Percentiles rank a stretch among this genome's conserved stretches.
Conservation (phyloP, 768 basidiomycete species). For the Agaricus blazei region DNA sequence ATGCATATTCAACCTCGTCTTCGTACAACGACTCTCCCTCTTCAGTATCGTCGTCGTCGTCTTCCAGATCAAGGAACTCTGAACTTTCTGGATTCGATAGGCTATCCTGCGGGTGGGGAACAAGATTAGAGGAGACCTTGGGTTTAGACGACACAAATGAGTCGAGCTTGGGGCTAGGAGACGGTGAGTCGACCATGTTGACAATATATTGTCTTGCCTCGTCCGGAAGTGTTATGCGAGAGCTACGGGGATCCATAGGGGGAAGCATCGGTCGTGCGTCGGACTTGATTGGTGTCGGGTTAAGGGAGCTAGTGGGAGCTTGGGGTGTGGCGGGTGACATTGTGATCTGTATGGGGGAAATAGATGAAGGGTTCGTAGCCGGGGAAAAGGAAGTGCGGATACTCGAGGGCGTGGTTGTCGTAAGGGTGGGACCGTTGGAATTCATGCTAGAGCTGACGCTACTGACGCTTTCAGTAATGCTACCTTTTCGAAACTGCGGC, state of each 20-base stretch:
- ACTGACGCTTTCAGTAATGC: slow-evolving; percentile 30
- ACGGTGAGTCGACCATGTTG: slow-evolving; percentile 61
- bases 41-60: slow-evolving; percentile 38
- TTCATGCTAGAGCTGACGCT: slow-evolving; percentile 22
- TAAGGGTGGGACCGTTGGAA: slow-evolving; percentile 15
- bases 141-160: slow-evolving; percentile 26
- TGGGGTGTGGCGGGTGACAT: slow-evolving; percentile 8
- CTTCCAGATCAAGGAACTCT: slow-evolving; percentile 64
- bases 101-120: slow-evolving; percentile 5
- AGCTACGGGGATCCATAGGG: slow-evolving; percentile 26
- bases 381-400: not conserved
- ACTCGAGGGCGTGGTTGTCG: slow-evolving; percentile 11
- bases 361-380: not conserved
- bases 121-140: slow-evolving; percentile 18
- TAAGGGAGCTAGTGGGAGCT: not conserved
- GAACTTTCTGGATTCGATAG: slow-evolving; percentile 16
- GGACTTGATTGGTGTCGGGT: not conserved
- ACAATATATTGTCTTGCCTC: slow-evolving; percentile 72
- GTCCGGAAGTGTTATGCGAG: slow-evolving; percentile 67
- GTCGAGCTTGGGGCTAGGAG: slow-evolving; percentile 45
- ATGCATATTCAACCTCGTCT: slow-evolving; percentile 25
- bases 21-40: slow-evolving; percentile 30
- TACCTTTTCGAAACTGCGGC: slow-evolving; percentile 28
- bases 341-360: slow-evolving; percentile 5
- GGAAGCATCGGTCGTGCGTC: slow-evolving; percentile 9